These are phyloP conservation scores for Grigorovia yakushimaensis DNA, from an alignment of 805 yeast species.

Conservation along the genomic window DNA sequence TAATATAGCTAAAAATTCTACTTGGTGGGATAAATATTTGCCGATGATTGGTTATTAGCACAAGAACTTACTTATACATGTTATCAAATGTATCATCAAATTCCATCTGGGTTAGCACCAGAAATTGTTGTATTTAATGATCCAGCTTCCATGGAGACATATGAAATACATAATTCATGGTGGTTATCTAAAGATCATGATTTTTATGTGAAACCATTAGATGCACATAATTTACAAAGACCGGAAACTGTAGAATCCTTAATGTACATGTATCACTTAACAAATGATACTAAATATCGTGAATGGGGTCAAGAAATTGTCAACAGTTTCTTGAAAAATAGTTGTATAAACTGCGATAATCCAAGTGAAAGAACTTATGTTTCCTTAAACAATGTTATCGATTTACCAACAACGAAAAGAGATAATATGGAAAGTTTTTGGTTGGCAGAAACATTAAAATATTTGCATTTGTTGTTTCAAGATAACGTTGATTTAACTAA, in stretches of 20 bases:
- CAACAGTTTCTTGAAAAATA: conserved; percentile 52
- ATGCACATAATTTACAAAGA: conserved; percentile 78
- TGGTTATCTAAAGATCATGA: conserved; percentile 37
- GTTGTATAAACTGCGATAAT: conserved; percentile 38
- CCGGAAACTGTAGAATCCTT: conserved; percentile 92
- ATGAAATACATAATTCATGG: conserved; percentile 13
- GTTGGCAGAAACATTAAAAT: conserved; percentile 89
- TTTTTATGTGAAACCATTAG: conserved; percentile 58
- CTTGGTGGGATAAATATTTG: conserved; percentile 49
- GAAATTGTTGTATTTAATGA: conserved; percentile 83
- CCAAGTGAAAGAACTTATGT: conserved; percentile 38
- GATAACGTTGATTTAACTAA: conserved; percentile 58
- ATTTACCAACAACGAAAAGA: conserved; percentile 38
- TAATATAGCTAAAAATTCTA: conserved; percentile 43
- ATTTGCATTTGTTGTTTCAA: conserved; percentile 70
- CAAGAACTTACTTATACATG: conserved; percentile 72
- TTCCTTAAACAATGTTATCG: conserved; percentile 57
- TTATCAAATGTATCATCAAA: conserved; percentile 70
- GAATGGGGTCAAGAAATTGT: conserved; percentile 87
- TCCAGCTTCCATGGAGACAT: conserved; percentile 21
- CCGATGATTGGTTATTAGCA: conserved; percentile 58
- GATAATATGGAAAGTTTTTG: conserved; percentile 90
- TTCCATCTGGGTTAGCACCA: conserved; percentile 74
- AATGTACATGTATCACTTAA: conserved; percentile 67
- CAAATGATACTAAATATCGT: conserved; percentile 72